Evolutionary conservation across 75 land plant genomes (phyloP), one percentile per base, ranked within the genome.

Genomic region (Isoetes taiwanensis): DNA sequence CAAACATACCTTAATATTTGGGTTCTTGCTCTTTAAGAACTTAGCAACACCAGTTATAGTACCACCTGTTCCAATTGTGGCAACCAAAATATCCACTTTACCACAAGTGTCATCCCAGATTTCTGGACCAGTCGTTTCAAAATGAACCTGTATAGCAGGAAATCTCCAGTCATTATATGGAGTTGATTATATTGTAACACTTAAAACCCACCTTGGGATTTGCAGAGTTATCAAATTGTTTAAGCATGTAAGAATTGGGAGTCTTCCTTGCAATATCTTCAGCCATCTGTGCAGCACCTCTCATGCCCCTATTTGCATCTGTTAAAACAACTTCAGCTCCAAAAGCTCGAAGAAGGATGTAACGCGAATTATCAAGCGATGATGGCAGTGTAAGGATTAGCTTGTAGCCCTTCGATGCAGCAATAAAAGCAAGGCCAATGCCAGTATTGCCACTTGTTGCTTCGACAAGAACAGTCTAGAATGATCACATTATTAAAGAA

Each of bases 1-100:
- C n/a, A n/a, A n/a, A 61, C 32, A 21, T 74, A 86, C 96, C 80
- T 90, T 79, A 3, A 90, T 80, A 71, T 76, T 77, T 37, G 96
- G 96, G 67, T 90, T 90, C 70, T 70, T 74, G 23, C 74, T 72
- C 59, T 90, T 90, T 39, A 90, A 76, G 34, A 80, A 90, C 34
- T 56, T 74, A 12, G 94, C 97, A 61, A 83, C 95, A 19, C 97
- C 97, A 35, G 88, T n/a, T n/a, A n/a, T n/a, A n/a, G n/a, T 90
- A 27, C 97, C 97, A 50, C 97, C 97, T 55, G 96, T 90, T 14
- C 97, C 97, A 23, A 86, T 83, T 25, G 91, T 94, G 77, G 90
- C 78, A 17, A 90, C 76, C 37, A 90, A 80, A 9, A 90, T 80
- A 53, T 90, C 97, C 34, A 90, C 84, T 53, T 90, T 41, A 9